Evolutionary conservation across 495 filamentous ascomycete genomes (phyloP), one percentile per base, ranked within the genome.

Genomic region (Lophiostoma macrostomum): DNA sequence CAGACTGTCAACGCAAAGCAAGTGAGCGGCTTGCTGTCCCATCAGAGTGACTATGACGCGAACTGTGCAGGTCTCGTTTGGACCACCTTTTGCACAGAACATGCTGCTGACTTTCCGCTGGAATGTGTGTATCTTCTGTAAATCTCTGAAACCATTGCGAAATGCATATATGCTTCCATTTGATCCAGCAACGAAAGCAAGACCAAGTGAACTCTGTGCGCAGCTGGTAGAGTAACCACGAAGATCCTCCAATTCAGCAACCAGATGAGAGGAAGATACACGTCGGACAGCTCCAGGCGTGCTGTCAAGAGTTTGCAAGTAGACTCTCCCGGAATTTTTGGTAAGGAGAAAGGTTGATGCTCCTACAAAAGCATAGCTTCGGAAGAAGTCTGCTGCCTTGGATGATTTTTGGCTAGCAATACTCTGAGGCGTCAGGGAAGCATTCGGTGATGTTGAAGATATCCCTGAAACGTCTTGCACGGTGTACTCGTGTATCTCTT

Each of bases 21-120:
- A 46, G 19, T 58, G 48, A 10, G 58, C 61, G 36, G n/a, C 14
- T 20, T 47, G 50, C 12, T 50, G 45, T 24, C 64, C 60, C 1
- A 56, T 14, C 16, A 52, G 31, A 30, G 60, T 56, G 29, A 58
- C 37, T 13, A 63, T 14, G 4, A 65, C n/a, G n/a, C n/a, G 40
- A 20, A 29, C 16, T 16, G 29, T 12, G 7, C 19, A 19, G 3
- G 1, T 16, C 7, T 6, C 11, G 6, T 31, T 34, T 11, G 11
- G 25, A 16, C 11, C 38, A 5, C 11, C 31, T 13, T 45, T 37
- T 1, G 12, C 22, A 14, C 28, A 7, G 43, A 74, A 75, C 22
- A 86, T 71, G 32, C 75, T 72, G 0, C 73, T 74, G 24, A 83
- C 68, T 63, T 87, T 88, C 1, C 71, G 64, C 10, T 39, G 27